phyloP scores from a whole-genome alignment of 169 alveolate species.

The Plasmodium cynomolgi region DNA sequence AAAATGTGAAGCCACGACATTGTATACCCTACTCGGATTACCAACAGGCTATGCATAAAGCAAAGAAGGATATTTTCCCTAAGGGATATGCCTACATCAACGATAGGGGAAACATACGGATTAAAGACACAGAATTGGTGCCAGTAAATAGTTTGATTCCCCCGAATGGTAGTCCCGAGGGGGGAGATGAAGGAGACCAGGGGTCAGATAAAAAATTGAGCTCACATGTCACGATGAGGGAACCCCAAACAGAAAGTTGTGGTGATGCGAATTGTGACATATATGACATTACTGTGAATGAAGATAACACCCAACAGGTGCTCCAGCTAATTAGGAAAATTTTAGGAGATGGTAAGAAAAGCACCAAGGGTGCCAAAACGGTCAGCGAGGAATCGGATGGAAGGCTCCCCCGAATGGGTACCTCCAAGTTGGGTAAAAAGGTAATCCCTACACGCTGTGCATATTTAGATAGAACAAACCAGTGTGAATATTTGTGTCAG shows the following conservation, averaged over 20 bases:
- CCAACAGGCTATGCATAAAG: not conserved
- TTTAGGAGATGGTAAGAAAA: not conserved
- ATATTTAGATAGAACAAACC: not conserved
- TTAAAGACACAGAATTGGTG: conserved; percentile 17
- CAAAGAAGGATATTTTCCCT: not conserved
- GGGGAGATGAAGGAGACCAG: not conserved
- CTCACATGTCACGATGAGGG: not conserved
- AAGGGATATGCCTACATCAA: conserved; percentile 52
- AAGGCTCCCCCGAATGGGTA: not conserved
- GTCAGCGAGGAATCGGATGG: conserved; percentile 4
- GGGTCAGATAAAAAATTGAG: not conserved
- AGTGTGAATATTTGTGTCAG: not conserved
- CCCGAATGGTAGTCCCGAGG: not conserved
- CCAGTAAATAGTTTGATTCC: not conserved
- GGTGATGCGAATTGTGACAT: not conserved
- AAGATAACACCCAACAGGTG: not conserved
- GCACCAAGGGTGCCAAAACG: not conserved
- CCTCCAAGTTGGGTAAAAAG: conserved; percentile 16
- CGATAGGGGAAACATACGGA: conserved; percentile 24
- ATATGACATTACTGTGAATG: conserved; percentile 16
- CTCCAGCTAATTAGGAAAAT: conserved; percentile 19
- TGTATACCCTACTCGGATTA: conserved; percentile 3
- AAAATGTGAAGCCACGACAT: conserved; percentile 29
- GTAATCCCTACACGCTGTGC: not conserved
- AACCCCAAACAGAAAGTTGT: not conserved